These are phyloP conservation scores for Tulasnella sp. DNA, from an alignment of 768 basidiomycete species.

Conservation along the genomic window DNA sequence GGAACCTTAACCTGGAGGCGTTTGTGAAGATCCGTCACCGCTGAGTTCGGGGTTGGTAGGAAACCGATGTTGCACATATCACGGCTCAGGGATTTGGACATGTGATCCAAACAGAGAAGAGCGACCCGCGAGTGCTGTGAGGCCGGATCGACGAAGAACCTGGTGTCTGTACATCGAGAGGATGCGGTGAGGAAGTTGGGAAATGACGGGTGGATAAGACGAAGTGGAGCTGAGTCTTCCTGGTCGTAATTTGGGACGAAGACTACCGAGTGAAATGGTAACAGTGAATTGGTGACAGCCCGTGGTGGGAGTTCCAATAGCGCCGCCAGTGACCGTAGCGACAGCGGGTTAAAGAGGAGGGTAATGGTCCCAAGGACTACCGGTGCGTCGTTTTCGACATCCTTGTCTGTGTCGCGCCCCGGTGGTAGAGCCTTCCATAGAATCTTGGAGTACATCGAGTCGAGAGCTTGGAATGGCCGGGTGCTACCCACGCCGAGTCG, in stretches of 20 bases:
- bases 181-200: constrained; percentile 10
- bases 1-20: neutral
- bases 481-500: neutral
- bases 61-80: neutral
- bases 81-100: neutral
- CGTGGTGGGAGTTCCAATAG: neutral
- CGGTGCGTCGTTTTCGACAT: neutral
- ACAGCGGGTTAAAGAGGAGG: constrained; percentile 2
- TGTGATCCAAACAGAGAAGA: neutral
- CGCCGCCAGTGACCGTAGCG: neutral
- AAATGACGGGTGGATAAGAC: constrained; percentile 13
- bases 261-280: constrained; percentile 1
- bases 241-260: neutral
- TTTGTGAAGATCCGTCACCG: neutral
- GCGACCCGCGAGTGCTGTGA: neutral
- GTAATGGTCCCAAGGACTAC: constrained; percentile 1
- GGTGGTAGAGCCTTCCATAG: neutral
- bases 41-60: neutral
- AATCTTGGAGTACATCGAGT: neutral
- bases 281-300: neutral
- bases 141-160: neutral
- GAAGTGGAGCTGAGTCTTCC: neutral
- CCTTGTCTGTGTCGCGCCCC: neutral
- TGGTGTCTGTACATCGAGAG: neutral
- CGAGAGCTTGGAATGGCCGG: neutral